These are phyloP conservation scores for Musa beccarii DNA, from an alignment of 176 grass and related monocot species.

Conservation along the genomic window DNA sequence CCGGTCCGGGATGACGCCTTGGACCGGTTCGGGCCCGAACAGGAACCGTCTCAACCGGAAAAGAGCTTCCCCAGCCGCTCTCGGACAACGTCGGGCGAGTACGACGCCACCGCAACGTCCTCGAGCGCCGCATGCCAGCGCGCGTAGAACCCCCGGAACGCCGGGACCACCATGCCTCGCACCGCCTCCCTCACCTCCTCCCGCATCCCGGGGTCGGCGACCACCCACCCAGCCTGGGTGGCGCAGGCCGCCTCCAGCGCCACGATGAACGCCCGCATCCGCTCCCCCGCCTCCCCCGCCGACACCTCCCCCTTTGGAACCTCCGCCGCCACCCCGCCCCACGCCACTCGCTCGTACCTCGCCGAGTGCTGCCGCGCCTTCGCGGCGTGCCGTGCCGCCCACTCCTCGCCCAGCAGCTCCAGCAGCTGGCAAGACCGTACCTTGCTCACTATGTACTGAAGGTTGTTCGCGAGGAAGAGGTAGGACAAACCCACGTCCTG, in stretches of 20 bases:
- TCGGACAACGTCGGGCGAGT: background rate
- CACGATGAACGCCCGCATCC: slow-evolving; percentile 20
- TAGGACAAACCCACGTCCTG: slow-evolving; percentile 29
- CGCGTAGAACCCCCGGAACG: slow-evolving; percentile 50
- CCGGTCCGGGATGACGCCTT: background rate
- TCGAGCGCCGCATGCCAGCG: slow-evolving; percentile 20
- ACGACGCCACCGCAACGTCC: slow-evolving; percentile 16
- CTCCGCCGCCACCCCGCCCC: background rate
- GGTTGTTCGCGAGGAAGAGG: slow-evolving; percentile 75
- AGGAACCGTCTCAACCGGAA: background rate
- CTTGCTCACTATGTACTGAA: slow-evolving; percentile 48
- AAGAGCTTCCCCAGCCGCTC: background rate
- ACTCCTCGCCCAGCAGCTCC: slow-evolving; percentile 6
- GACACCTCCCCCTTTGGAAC: slow-evolving; percentile 1
- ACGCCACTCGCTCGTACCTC: background rate
- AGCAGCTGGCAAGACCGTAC: slow-evolving; percentile 21
- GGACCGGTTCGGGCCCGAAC: background rate
- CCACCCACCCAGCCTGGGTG: slow-evolving; percentile 35
- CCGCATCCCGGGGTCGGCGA: slow-evolving; percentile 35
- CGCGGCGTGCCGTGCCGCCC: slow-evolving; percentile 3
- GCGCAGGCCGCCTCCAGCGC: slow-evolving; percentile 23
- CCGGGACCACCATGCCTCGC: slow-evolving; percentile 30
- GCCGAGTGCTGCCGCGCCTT: slow-evolving; percentile 11
- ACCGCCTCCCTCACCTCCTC: slow-evolving; percentile 32
- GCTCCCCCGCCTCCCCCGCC: slow-evolving; percentile 1